Conservation (phyloP, 345 rosid genomes). For the Cardamine occulta region DNA sequence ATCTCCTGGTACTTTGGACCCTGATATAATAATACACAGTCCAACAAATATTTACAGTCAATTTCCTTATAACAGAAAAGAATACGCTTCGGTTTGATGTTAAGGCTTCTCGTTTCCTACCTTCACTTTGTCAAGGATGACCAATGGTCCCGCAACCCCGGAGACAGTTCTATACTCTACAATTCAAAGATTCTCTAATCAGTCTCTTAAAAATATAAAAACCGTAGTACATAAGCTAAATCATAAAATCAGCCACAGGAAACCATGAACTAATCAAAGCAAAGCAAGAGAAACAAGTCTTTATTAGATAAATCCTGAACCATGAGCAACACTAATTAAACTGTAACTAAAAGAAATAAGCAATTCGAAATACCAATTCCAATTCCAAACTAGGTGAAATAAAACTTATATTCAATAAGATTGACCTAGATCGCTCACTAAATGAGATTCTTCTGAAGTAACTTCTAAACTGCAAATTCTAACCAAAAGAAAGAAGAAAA, state of each 20-base stretch:
- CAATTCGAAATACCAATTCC: not conserved
- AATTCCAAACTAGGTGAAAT: too few relatives aligned
- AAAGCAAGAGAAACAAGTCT: not conserved
- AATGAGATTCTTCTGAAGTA: not conserved
- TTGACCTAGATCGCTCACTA: not conserved
- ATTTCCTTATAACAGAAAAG: not conserved
- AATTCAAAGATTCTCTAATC: conserved; percentile 33
- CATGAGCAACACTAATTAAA: conserved; percentile 3
- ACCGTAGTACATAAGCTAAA: not conserved
- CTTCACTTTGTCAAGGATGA: conserved; percentile 98
- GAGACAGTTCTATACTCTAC: conserved; percentile 97
- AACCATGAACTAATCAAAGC: too few relatives aligned
- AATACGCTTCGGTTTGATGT: not conserved
- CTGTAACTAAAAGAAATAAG: conserved; percentile 3
- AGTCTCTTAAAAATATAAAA: conserved; percentile 14
- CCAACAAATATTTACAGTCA: not conserved
- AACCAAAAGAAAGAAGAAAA: too few relatives aligned
- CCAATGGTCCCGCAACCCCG: conserved; percentile 98
- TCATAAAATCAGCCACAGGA: conserved; percentile 17
- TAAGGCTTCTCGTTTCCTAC: conserved; percentile 46
- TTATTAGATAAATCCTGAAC: conserved; percentile 6
- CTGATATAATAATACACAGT: conserved; percentile 48
- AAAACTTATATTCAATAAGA: not conserved
- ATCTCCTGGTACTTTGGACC: conserved; percentile 99
- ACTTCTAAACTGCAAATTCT: not conserved